Conservation (phyloP, 345 rosid genomes). For the Dipteronia sinensis region DNA sequence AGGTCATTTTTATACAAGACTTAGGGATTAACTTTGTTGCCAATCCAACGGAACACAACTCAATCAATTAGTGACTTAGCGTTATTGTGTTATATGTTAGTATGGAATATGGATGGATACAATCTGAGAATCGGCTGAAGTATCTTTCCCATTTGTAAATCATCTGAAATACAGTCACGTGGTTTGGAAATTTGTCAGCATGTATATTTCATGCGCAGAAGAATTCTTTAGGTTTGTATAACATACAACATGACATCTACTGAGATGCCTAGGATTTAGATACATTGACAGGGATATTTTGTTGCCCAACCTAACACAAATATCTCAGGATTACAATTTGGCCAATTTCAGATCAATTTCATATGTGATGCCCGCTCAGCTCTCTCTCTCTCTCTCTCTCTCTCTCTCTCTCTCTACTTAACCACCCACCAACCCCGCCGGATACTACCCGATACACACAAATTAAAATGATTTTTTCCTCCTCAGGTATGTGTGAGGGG, state of each 20-base stretch:
- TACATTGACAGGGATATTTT: background rate
- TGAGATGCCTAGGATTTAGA: background rate
- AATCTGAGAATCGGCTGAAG: background rate
- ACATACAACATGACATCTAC: background rate
- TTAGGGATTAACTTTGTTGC: background rate
- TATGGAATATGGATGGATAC: background rate
- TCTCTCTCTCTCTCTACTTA: background rate
- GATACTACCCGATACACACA: background rate
- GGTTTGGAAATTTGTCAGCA: background rate
- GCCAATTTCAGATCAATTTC: background rate
- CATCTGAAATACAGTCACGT: background rate
- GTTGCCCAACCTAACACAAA: background rate
- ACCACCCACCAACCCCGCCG: background rate
- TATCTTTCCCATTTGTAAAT: background rate
- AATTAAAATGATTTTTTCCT: background rate
- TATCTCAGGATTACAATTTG: background rate
- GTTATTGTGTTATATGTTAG: background rate
- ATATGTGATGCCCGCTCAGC: background rate
- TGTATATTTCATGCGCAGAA: background rate
- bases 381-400: background rate
- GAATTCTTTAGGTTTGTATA: background rate
- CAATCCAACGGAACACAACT: background rate
- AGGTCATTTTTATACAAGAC: background rate
- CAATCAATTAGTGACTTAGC: no score
- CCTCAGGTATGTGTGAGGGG: background rate